Evolutionary conservation across 805 yeast species (phyloP).

Genomic region (Suhomyces vadensis): DNA sequence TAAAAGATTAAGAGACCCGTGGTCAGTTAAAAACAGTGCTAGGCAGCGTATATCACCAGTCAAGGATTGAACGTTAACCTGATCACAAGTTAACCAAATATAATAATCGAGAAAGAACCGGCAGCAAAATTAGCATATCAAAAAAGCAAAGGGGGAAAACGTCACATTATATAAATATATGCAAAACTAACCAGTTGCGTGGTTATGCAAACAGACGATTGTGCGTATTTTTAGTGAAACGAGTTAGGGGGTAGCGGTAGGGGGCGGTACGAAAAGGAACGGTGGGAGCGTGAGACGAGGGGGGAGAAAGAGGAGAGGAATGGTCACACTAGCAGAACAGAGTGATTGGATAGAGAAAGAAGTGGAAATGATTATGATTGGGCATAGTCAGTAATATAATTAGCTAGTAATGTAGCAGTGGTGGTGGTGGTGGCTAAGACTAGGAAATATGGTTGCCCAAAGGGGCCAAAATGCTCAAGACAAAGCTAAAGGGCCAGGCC

Average conservation of each 20-base stretch:
- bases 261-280: not conserved
- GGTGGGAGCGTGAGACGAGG: not conserved
- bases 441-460: not conserved
- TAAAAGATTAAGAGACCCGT: not conserved
- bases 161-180: not conserved
- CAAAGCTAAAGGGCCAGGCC: not conserved
- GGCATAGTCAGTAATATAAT: too few relatives aligned
- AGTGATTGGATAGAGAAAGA: too few relatives aligned
- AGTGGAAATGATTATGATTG: too few relatives aligned
- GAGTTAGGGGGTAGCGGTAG: constrained; percentile 2
- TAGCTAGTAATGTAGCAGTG: not conserved
- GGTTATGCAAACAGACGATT: constrained; percentile 1
- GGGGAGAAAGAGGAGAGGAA: too few relatives aligned
- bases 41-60: too few relatives aligned
- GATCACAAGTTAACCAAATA: not conserved
- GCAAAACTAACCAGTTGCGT: not conserved
- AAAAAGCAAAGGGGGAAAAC: not conserved
- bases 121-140: not conserved
- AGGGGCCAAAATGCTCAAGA: not conserved
- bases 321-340: too few relatives aligned
- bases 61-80: too few relatives aligned
- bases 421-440: too few relatives aligned
- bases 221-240: not conserved
- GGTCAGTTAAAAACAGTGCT: constrained; percentile 2
- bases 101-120: not conserved